Evolutionary conservation across 306 rosid species (phyloP).

Genomic region (Castanopsis chinensis): DNA sequence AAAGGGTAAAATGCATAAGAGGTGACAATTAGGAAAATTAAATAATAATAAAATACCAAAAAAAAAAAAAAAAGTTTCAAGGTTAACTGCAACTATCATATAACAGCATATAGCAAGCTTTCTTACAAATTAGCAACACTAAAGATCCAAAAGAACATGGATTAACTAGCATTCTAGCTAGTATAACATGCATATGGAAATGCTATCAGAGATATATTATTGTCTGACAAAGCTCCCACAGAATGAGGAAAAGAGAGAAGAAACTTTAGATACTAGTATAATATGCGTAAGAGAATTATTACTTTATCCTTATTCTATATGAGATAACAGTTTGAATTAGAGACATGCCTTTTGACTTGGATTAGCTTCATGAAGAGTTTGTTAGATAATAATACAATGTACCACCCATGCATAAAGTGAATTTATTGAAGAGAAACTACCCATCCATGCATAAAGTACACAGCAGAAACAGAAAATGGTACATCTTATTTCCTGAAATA

Average conservation of each 20-base stretch:
- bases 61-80: background rate
- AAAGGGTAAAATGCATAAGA: conserved; percentile 4
- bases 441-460: background rate
- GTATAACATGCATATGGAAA: conserved; percentile 4
- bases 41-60: too few species aligned
- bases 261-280: background rate
- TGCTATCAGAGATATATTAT: background rate
- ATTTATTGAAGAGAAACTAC: background rate
- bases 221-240: background rate
- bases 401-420: background rate
- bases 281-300: background rate
- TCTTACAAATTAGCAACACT: background rate
- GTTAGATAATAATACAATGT: background rate
- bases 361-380: background rate
- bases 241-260: background rate
- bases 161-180: background rate
- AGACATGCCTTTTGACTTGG: background rate
- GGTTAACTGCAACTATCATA: background rate
- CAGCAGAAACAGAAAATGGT: background rate
- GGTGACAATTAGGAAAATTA: background rate
- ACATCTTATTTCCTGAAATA: background rate
- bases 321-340: background rate
- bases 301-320: background rate
- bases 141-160: background rate
- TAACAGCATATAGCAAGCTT: background rate